phyloP scores from a whole-genome alignment of 2,329 filamentous ascomycete genomes.

The Ilyonectria mors-panacis region DNA sequence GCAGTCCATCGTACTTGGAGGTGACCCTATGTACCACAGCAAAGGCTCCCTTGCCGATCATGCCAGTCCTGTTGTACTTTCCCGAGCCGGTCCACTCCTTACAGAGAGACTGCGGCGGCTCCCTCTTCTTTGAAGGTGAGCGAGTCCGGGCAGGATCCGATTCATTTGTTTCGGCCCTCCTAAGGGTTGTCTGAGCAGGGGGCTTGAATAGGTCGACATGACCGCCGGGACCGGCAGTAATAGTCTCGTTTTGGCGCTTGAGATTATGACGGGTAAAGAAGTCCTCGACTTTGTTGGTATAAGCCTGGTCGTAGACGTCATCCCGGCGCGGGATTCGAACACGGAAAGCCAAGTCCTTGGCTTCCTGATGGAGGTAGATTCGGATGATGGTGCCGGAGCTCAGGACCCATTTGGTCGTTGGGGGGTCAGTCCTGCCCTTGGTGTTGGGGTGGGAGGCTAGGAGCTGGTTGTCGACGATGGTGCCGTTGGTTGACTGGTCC shows the following conservation, averaged over 20 bases:
- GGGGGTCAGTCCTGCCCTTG: slow-evolving; percentile 54
- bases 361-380: slow-evolving; percentile 70
- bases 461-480: slow-evolving; percentile 82
- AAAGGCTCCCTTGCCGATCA: slow-evolving; percentile 94
- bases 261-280: slow-evolving; percentile 69
- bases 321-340: slow-evolving; percentile 87
- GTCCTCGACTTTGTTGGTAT: slow-evolving; percentile 76
- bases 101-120: slow-evolving; percentile 44
- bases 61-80: slow-evolving; percentile 85
- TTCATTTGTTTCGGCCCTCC: slow-evolving; percentile 42
- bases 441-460: slow-evolving; percentile 64
- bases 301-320: slow-evolving; percentile 75
- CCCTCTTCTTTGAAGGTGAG: slow-evolving; percentile 45
- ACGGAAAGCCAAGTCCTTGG: slow-evolving; percentile 81
- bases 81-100: slow-evolving; percentile 87
- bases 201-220: slow-evolving; percentile 57
- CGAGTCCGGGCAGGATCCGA: slow-evolving; percentile 27
- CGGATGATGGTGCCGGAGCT: slow-evolving; percentile 81
- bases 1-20: slow-evolving; percentile 84
- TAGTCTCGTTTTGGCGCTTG: slow-evolving; percentile 58
- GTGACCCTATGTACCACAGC: slow-evolving; percentile 94
- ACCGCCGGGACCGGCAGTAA: slow-evolving; percentile 64
- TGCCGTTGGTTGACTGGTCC: slow-evolving; percentile 96
- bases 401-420: slow-evolving; percentile 70
- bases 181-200: slow-evolving; percentile 41